Evolutionary conservation across 139 green algal species (phyloP).

Genomic region (Coccomyxa sp.): DNA sequence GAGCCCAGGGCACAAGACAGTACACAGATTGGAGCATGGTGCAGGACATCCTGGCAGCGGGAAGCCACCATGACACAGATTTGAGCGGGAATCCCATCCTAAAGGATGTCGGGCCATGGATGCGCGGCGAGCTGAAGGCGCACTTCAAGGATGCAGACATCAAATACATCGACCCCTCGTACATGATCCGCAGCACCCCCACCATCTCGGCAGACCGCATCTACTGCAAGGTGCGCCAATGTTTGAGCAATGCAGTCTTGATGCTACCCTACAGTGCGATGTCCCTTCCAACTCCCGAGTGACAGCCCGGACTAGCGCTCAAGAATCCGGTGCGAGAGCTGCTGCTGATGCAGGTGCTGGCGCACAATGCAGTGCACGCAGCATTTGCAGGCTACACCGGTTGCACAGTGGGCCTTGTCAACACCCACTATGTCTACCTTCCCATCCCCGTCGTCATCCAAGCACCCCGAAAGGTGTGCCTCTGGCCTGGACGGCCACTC

Average conservation of each 20-base stretch:
- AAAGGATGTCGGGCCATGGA: conserved; percentile 61
- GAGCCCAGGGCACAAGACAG: too few species aligned
- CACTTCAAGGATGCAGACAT: conserved; percentile 53
- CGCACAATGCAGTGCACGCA: conserved; percentile 91
- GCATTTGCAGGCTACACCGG: conserved; percentile 88
- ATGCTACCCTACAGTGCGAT: too few species aligned
- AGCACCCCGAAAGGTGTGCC: conserved; percentile 37
- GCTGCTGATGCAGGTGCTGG: conserved; percentile 50
- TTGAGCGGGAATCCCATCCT: conserved; percentile 66
- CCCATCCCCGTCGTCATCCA: conserved; percentile 88
- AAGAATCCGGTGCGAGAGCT: background rate
- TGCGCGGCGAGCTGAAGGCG: conserved; percentile 56
- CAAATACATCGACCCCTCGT: conserved; percentile 75
- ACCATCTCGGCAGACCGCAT: conserved; percentile 85
- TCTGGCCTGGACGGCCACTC: too few species aligned
- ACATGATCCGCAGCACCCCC: conserved; percentile 89
- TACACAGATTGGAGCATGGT: too few species aligned
- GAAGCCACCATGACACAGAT: conserved; percentile 34
- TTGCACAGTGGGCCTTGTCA: conserved; percentile 78
- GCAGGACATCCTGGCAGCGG: conserved; percentile 57
- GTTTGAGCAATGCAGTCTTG: background rate
- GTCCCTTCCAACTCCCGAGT: too few species aligned
- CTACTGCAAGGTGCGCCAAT: conserved; percentile 78
- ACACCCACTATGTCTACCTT: conserved; percentile 93
- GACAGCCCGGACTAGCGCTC: too few species aligned